phyloP scores from a whole-genome alignment of 1,139 yeast genomes.

The Geotrichum citri-aurantii region DNA sequence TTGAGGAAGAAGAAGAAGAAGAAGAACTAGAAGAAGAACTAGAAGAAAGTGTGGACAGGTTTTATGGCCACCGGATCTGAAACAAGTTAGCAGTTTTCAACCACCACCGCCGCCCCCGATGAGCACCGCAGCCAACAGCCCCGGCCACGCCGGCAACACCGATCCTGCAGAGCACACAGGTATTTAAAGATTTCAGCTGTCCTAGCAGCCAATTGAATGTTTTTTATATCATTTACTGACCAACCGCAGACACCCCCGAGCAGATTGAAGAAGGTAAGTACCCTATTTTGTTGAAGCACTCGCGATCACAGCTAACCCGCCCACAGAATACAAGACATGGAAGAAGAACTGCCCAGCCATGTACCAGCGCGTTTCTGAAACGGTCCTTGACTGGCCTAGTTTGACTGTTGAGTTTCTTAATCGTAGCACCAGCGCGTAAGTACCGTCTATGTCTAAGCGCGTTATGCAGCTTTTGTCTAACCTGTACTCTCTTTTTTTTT shows the following conservation, averaged over 20 bases:
- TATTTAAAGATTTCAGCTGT: background rate
- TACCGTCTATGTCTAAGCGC: background rate
- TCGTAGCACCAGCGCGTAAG: conserved; percentile 1
- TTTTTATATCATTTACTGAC: background rate
- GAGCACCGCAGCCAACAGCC: background rate
- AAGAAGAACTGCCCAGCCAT: conserved; percentile 88
- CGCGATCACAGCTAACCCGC: background rate
- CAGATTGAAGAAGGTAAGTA: conserved; percentile 16
- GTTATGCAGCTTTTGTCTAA: background rate
- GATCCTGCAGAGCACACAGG: background rate
- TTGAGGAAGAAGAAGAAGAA: background rate
- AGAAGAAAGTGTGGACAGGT: background rate
- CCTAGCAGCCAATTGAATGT: background rate
- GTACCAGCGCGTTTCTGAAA: conserved; percentile 70
- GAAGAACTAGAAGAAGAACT: too few relatives aligned
- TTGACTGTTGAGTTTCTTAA: conserved; percentile 39
- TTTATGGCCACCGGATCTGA: background rate
- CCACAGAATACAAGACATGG: conserved; percentile 79
- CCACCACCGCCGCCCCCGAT: background rate
- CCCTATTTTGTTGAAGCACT: too few relatives aligned
- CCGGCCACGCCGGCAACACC: background rate
- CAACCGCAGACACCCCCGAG: conserved; percentile 11
- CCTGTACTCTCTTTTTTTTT: conserved; percentile 20
- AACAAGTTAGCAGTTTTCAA: background rate
- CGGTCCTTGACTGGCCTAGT: conserved; percentile 59